Evolutionary conservation across 305 asterid species (phyloP).

Genomic region (Petunia hybrid): DNA sequence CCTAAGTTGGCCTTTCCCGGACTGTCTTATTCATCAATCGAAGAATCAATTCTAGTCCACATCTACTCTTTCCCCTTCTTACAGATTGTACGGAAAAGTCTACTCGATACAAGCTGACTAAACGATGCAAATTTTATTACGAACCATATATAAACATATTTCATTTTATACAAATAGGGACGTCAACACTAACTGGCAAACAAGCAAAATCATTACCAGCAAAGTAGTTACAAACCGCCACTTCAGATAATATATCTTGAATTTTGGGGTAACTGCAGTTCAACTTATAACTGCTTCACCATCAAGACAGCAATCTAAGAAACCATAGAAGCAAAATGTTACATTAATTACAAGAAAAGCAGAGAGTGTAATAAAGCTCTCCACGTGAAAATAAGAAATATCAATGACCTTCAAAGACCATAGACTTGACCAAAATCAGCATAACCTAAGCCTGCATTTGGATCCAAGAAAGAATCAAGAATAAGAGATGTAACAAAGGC

Average conservation of each 20-base stretch:
- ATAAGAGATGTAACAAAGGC: neutral
- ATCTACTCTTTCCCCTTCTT: neutral
- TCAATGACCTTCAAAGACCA: neutral
- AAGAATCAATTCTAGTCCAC: constrained; percentile 13
- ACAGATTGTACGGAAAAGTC: neutral
- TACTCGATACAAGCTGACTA: neutral
- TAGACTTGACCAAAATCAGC: constrained; percentile 9
- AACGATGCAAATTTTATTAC: neutral
- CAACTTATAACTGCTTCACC: neutral
- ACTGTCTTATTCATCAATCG: neutral
- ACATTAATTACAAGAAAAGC: no score
- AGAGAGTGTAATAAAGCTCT: no score
- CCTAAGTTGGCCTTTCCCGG: neutral
- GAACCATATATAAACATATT: neutral
- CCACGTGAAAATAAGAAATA: neutral
- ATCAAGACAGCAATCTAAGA: neutral
- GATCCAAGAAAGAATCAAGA: neutral
- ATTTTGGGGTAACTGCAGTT: neutral
- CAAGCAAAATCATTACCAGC: neutral
- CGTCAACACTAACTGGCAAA: neutral
- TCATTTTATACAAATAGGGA: constrained; percentile 2
- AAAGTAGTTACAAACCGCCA: constrained; percentile 9
- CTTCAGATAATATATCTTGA: neutral
- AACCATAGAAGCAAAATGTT: neutral
- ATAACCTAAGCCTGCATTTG: constrained; percentile 21